Evolutionary conservation across 2,329 filamentous ascomycete species (phyloP), one percentile per base, ranked within the genome.

Genomic region (Cercospora beticola): DNA sequence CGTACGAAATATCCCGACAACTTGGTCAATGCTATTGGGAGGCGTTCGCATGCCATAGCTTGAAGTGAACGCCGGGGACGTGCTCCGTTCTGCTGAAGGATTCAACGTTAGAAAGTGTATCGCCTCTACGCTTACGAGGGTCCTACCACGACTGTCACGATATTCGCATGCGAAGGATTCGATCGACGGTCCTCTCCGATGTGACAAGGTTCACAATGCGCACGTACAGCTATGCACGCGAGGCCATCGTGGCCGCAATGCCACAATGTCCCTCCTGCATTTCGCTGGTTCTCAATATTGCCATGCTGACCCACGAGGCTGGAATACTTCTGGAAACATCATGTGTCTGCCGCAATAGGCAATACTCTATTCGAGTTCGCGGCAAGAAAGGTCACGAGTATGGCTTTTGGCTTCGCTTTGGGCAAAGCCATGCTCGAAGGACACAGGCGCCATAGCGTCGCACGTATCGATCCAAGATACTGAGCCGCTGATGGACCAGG

Each of bases 21-120:
- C 52, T 12, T 65, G 62, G 62, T 21, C 49, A 28, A 28, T 36
- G 58, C 52, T 65, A 59, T 65, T 49, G 62, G 14, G n/a, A 64
- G 62, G 62, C 62, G 62, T 65, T 59, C 52, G 52, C 62, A 31
- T 65, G 62, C 62, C 62, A 65, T 58, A 54, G 62, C 52, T 59
- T 23, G 14, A 31, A 46, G 31, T 65, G 62, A 65, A 59, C 62
- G 21, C 33, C 23, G 52, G 54, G 52, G 36, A 58, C 62, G 52
- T 65, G 62, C 62, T 46, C 31, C 23, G 57, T 10, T 26, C 62
- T 59, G 31, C 30, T 23, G 49, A 6, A 54, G 52, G 23, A 52
- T 30, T 31, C 49, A 18, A 33, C n/a, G 43, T 46, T 8, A 2
- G 31, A 57, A 59, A 65, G 21, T 16, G 4, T 21, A 59, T 65